Conservation (phyloP, 2,329 filamentous ascomycete genomes). For the Fusarium oligoseptatum region DNA sequence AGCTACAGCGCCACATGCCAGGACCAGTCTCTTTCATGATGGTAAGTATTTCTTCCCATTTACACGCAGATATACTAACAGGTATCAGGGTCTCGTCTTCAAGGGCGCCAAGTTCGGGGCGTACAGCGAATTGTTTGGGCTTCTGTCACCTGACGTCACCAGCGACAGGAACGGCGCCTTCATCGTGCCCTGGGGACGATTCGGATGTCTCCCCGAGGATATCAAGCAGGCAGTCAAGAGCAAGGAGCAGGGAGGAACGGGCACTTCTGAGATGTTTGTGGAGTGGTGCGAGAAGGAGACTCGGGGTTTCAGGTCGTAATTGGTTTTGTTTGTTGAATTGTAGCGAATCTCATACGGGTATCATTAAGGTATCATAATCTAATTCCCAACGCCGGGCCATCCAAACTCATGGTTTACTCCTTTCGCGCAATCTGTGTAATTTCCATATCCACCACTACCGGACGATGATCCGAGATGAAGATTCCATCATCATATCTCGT, state of each 20-base stretch:
- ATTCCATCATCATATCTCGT: conserved; percentile 45
- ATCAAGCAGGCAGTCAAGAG: conserved; percentile 26
- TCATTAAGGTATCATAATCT: conserved; percentile 9
- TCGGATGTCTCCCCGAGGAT: conserved; percentile 29
- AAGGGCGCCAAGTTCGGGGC: conserved; percentile 35
- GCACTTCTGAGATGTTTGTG: conserved; percentile 17
- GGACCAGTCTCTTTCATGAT: conserved; percentile 33
- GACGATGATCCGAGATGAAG: conserved; percentile 52
- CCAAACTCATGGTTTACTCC: background rate
- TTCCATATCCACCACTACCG: conserved; percentile 47
- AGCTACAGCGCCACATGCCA: conserved; percentile 36
- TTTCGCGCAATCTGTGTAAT: conserved; percentile 31
- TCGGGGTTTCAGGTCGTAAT: conserved; percentile 4
- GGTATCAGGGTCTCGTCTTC: conserved; percentile 27
- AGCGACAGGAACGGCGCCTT: conserved; percentile 28
- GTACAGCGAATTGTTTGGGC: conserved; percentile 39
- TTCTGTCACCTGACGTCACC: conserved; percentile 34
- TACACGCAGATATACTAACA: background rate
- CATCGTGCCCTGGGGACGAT: conserved; percentile 32
- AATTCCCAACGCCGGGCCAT: conserved; percentile 22
- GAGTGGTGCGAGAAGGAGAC: conserved; percentile 34
- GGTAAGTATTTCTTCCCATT: conserved; percentile 1
- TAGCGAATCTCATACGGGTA: conserved; percentile 19
- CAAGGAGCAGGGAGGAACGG: conserved; percentile 14
- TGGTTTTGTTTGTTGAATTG: background rate